A percentile compares a stretch with the other conserved stretches of the same genome.
Evolutionary conservation across 129 eudicot genomes (phyloP).

Genomic region (Saposhnikovia divaricata): DNA sequence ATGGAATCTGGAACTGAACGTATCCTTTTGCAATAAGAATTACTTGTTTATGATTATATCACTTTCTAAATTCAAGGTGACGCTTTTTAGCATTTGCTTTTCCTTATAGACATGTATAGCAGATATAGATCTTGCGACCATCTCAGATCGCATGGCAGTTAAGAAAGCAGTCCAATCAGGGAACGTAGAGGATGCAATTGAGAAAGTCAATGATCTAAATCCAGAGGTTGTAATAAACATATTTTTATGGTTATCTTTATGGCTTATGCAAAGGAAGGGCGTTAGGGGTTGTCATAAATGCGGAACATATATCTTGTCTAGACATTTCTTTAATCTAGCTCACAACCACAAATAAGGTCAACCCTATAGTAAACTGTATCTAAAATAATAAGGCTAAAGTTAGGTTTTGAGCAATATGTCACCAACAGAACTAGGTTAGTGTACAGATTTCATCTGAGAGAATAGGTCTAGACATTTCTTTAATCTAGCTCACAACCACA

Average conservation of each 20-base stretch:
- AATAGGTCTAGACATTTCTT: not conserved
- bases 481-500: not conserved
- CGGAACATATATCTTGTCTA: not conserved
- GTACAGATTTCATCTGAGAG: not conserved
- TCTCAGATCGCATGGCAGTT: constrained; percentile 95
- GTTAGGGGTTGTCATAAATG: not conserved
- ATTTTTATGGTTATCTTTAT: not conserved
- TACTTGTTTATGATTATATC: not conserved
- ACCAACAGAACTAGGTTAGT: not conserved
- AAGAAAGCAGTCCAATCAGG: constrained; percentile 94
- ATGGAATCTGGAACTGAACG: constrained; percentile 92
- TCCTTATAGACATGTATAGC: constrained; percentile 65
- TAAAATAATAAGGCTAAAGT: not conserved
- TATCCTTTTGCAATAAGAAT: constrained; percentile 36
- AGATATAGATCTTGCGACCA: constrained; percentile 87
- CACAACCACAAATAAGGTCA: not conserved
- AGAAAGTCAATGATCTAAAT: constrained; percentile 82
- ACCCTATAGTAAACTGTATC: not conserved
- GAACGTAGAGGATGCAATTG: constrained; percentile 93
- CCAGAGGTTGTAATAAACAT: constrained; percentile 41
- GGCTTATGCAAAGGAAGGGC: not conserved
- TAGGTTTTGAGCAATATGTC: not conserved
- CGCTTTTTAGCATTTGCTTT: constrained; percentile 12
- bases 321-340: not conserved
- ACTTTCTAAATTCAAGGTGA: not conserved